phyloP scores from a whole-genome alignment of 805 yeast genomes.

The Henningerozyma blattae region DNA sequence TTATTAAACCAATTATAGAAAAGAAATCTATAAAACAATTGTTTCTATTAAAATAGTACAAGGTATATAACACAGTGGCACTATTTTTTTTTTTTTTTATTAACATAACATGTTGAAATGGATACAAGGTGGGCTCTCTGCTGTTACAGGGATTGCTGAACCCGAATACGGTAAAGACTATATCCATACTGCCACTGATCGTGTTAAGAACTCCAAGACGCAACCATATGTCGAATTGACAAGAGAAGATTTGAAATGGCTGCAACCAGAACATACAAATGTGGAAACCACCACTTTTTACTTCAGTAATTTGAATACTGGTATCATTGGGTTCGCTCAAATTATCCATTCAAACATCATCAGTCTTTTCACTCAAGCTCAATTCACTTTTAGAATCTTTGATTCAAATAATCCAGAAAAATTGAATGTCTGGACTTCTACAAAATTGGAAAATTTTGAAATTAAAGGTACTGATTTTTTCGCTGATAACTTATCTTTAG shows the following conservation, averaged over 20 bases:
- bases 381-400: constrained; percentile 79
- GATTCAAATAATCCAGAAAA: constrained; percentile 20
- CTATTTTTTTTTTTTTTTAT: no score
- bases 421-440: constrained; percentile 70
- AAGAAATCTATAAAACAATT: no score
- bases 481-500: constrained; percentile 63
- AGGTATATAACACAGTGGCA: no score
- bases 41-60: no score
- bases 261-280: constrained; percentile 64
- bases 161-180: constrained; percentile 94
- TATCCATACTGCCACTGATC: constrained; percentile 64
- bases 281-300: constrained; percentile 95
- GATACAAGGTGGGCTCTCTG: constrained; percentile 78
- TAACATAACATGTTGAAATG: constrained; percentile 50
- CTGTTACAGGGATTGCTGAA: constrained; percentile 94
- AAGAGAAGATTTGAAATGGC: constrained; percentile 68
- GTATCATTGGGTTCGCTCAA: constrained; percentile 81
- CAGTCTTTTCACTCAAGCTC: constrained; percentile 83
- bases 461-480: constrained; percentile 65
- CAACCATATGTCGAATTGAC: constrained; percentile 51
- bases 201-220: constrained; percentile 33
- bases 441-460: constrained; percentile 69
- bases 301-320: constrained; percentile 50
- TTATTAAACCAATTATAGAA: no score
- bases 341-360: constrained; percentile 86